Conservation (phyloP, 2,329 filamentous ascomycete genomes). For the Curvularia sp. region DNA sequence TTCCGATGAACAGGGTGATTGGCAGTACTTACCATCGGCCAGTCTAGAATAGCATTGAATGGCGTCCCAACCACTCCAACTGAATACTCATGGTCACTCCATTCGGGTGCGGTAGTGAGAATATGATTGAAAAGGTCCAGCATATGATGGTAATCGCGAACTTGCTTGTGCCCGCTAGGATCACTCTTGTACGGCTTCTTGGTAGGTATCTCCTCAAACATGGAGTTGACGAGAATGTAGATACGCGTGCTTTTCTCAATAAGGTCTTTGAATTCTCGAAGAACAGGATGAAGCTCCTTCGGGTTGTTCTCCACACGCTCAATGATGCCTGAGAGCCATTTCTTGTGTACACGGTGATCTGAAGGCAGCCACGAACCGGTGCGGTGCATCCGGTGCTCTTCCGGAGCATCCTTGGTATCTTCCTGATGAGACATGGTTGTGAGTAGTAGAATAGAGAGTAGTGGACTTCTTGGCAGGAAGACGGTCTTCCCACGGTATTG, state of each 20-base stretch:
- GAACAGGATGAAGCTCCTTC: conserved; percentile 63
- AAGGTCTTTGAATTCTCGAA: conserved; percentile 69
- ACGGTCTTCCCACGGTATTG: background rate
- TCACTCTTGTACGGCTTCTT: conserved; percentile 68
- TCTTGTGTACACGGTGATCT: conserved; percentile 67
- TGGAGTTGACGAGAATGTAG: conserved; percentile 70
- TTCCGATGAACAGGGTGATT: conserved; percentile 20
- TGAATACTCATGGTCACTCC: conserved; percentile 50
- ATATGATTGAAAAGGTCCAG: conserved; percentile 69
- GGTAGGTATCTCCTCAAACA: conserved; percentile 72
- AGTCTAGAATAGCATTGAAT: conserved; percentile 65
- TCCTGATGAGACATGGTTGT: conserved; percentile 22
- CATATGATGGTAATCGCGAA: conserved; percentile 72
- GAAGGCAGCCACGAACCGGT: conserved; percentile 64
- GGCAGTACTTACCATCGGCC: conserved; percentile 60
- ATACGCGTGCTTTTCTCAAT: conserved; percentile 70
- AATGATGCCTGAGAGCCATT: conserved; percentile 67
- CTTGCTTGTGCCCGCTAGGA: conserved; percentile 67
- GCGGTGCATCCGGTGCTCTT: conserved; percentile 31
- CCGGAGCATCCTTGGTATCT: conserved; percentile 21
- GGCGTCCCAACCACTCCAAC: conserved; percentile 61
- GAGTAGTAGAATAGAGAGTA: background rate
- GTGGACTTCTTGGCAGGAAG: background rate
- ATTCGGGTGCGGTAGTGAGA: conserved; percentile 51
- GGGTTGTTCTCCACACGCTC: conserved; percentile 61